These are phyloP conservation scores for Paecilomyces sp. DNA, from an alignment of 2,329 filamentous ascomycete genomes.

Conservation along the genomic window DNA sequence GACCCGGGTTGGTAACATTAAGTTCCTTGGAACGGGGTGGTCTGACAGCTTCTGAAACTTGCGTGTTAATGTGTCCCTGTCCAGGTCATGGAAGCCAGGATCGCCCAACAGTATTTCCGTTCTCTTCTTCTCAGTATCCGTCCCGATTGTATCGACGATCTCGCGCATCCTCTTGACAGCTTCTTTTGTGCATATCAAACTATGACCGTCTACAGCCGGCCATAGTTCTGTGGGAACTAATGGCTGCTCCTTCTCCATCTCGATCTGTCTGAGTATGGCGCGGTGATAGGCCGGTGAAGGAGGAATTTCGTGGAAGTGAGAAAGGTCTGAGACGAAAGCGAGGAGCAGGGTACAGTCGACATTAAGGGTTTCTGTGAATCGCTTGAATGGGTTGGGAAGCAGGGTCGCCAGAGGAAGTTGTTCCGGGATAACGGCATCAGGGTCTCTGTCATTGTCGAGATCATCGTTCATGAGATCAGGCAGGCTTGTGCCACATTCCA, in stretches of 20 bases:
- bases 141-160: conserved; percentile 59
- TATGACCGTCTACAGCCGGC: conserved; percentile 49
- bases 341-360: conserved; percentile 59
- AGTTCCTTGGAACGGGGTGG: conserved; percentile 46
- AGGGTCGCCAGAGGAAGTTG: conserved; percentile 21
- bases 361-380: conserved; percentile 38
- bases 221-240: conserved; percentile 56
- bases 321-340: conserved; percentile 66
- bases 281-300: conserved; percentile 50
- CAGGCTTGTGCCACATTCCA: conserved; percentile 27
- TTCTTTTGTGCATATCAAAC: conserved; percentile 59
- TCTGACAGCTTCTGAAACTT: conserved; percentile 44
- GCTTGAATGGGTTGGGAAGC: conserved; percentile 33
- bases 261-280: conserved; percentile 58
- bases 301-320: conserved; percentile 44
- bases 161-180: conserved; percentile 61
- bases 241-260: conserved; percentile 55
- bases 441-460: conserved; percentile 2
- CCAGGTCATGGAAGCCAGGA: conserved; percentile 25
- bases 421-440: conserved; percentile 6
- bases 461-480: conserved; percentile 5
- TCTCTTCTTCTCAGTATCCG: conserved; percentile 52
- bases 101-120: conserved; percentile 53
- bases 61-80: conserved; percentile 23
- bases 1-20: conserved; percentile 55